Evolutionary conservation across 129 eudicot genomes (phyloP), one percentile per base, ranked within the genome.

Genomic region (Dittrichia graveolens): DNA sequence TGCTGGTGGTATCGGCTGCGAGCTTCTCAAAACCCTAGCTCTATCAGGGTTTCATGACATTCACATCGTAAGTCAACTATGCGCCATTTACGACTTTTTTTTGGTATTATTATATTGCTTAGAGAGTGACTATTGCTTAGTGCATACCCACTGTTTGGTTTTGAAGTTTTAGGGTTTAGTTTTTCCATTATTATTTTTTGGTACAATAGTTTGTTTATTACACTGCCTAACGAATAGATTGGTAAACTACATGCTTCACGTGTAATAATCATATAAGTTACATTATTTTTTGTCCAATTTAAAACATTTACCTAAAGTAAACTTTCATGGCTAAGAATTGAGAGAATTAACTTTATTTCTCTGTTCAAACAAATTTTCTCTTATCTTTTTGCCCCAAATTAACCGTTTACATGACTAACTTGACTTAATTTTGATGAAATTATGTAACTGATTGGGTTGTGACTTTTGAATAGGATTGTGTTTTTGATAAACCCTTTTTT

Each of bases 1-100:
- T 71, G 96, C 96, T 73, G 98, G 98, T 50, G 98, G 98, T 18
- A 93, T 93, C 65, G 98, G 98, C 7, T 93, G 98, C 70, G 98
- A 89, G 79, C 96, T 93, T 50, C 92, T 93, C 84, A 93, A 93
- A 83, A 89, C 96, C 85, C 96, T 93, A 15, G 96, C 98, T 70
- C 92, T 93, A 16, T 89, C 96, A 7, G 96, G 98, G 13, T 93
- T 93, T 79, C 79, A 77, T 14, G 95, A 93, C 78, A 89, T 93
- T 59, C 98, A 89, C 66, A 89, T 87, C 65, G 98, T 92, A 54
- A 87, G 96, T 83, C 60, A 54, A 57, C 69, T 49, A 11, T 69
- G 62, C 57, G 52, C 69, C 50, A 16, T 44, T 24, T 12, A 41
- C 12, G 47, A 18, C 1, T 78, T 2, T 3, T 64, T 3, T 69